A percentile compares a stretch with the other conserved stretches of the same genome.
These are phyloP conservation scores for Haplographium delicatum DNA, from an alignment of 495 filamentous ascomycete genomes.

Conservation along the genomic window DNA sequence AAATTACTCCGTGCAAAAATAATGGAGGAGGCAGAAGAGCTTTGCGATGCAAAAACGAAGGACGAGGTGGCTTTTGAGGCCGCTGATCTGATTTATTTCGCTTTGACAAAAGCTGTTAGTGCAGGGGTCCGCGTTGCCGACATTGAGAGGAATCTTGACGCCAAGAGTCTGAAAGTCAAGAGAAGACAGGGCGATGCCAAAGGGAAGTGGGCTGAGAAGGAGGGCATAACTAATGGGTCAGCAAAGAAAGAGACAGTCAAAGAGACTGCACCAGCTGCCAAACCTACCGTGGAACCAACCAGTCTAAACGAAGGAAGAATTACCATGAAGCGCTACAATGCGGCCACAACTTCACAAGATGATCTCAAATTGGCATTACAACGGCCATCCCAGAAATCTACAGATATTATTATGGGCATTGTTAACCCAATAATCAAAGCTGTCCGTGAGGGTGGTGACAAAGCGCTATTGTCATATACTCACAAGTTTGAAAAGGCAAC, in stretches of 20 bases:
- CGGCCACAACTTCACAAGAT: constrained; percentile 50
- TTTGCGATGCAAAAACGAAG: constrained; percentile 77
- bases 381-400: constrained; percentile 87
- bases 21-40: constrained; percentile 94
- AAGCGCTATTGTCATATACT: constrained; percentile 82
- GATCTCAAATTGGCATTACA: constrained; percentile 67
- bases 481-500: constrained; percentile 97
- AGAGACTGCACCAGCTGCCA: constrained; percentile 35
- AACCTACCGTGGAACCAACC: constrained; percentile 34
- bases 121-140: constrained; percentile 81
- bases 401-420: constrained; percentile 82
- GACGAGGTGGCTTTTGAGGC: constrained; percentile 89
- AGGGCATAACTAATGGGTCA: constrained; percentile 45
- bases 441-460: constrained; percentile 74
- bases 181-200: constrained; percentile 90
- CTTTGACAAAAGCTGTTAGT: constrained; percentile 77
- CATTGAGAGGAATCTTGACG: constrained; percentile 85
- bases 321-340: constrained; percentile 73
- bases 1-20: constrained; percentile 91
- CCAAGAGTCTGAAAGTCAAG: constrained; percentile 91
- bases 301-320: constrained; percentile 60
- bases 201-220: constrained; percentile 78
- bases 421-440: constrained; percentile 87
- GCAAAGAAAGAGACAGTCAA: constrained; percentile 34
- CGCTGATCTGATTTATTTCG: constrained; percentile 93